Conservation (phyloP, 2,329 filamentous ascomycete genomes). For the Penicillium oxalicum region DNA sequence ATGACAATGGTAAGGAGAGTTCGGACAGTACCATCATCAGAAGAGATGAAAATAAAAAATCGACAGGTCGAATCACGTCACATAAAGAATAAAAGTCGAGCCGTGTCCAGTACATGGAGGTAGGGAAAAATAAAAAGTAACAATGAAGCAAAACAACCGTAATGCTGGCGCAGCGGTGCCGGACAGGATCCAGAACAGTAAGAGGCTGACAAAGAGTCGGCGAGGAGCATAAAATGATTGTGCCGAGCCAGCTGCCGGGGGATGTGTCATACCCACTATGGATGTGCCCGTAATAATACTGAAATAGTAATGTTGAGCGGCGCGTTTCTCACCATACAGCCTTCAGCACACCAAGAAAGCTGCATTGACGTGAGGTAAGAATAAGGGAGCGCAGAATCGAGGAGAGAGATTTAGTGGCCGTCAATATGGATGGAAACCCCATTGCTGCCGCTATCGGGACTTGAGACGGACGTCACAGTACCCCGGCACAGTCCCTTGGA, state of each 20-base stretch:
- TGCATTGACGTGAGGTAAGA: slow-evolving; percentile 3
- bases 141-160: slow-evolving; percentile 4
- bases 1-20: slow-evolving; percentile 7
- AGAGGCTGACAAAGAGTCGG: slow-evolving; percentile 18
- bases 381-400: slow-evolving; percentile 21
- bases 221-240: slow-evolving; percentile 16
- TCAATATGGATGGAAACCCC: slow-evolving; percentile 23
- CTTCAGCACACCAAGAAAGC: slow-evolving; percentile 5
- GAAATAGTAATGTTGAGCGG: slow-evolving; percentile 14
- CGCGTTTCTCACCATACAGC: too few species aligned
- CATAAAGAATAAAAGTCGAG: slow-evolving; percentile 8
- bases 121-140: slow-evolving; percentile 10
- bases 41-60: slow-evolving; percentile 17
- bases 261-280: slow-evolving; percentile 27
- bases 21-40: slow-evolving; percentile 9
- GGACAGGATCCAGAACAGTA: slow-evolving; percentile 22
- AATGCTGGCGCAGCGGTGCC: slow-evolving; percentile 31
- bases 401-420: slow-evolving; percentile 20
- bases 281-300: slow-evolving; percentile 34
- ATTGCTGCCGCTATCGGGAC: slow-evolving; percentile 25
- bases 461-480: slow-evolving; percentile 30
- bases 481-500: slow-evolving; percentile 31
- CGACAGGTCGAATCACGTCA: slow-evolving; percentile 3
- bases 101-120: slow-evolving; percentile 6
- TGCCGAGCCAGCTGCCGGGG: too few species aligned